Conservation (phyloP, 2,329 filamentous ascomycete genomes). For the Neofusicoccum kwambonambiense region DNA sequence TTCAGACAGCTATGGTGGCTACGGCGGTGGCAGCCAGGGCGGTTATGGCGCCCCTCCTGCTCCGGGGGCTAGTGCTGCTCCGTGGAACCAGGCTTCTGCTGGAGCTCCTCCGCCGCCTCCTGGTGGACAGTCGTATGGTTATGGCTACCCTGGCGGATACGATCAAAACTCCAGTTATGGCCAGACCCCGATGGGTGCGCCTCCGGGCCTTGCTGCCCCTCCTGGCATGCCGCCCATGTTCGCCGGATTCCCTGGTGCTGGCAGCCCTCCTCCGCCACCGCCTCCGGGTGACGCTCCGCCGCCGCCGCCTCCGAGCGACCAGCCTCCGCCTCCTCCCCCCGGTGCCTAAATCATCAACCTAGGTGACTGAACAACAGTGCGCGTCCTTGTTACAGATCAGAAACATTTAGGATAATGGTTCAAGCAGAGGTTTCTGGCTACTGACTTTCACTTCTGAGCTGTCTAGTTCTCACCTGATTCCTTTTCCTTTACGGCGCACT, state of each 20-base stretch:
- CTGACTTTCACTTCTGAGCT: conserved; percentile 1
- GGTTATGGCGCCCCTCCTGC: conserved; percentile 44
- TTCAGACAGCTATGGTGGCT: conserved; percentile 28
- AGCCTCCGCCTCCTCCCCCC: conserved; percentile 60
- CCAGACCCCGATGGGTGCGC: conserved; percentile 25
- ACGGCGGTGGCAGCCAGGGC: conserved; percentile 21
- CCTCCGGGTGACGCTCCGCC: conserved; percentile 62
- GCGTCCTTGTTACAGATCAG: not conserved
- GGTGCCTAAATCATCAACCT: conserved; percentile 3
- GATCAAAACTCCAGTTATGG: conserved; percentile 29
- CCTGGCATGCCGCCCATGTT: conserved; percentile 64
- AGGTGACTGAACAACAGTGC: not conserved
- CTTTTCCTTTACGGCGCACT: not conserved
- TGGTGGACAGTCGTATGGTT: conserved; percentile 47
- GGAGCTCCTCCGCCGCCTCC: conserved; percentile 43
- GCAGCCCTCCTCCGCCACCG: conserved; percentile 60
- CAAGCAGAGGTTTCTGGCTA: not conserved
- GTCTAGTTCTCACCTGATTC: conserved; percentile 6
- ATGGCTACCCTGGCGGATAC: conserved; percentile 37
- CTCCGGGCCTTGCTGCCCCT: conserved; percentile 48
- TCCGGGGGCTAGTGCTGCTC: conserved; percentile 36
- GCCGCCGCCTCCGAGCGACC: conserved; percentile 53
- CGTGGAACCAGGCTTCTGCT: conserved; percentile 62
- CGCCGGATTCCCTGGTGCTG: conserved; percentile 57
- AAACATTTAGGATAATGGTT: not conserved